phyloP scores from a whole-genome alignment of 331 rosid species.

The Quercus phellos region DNA sequence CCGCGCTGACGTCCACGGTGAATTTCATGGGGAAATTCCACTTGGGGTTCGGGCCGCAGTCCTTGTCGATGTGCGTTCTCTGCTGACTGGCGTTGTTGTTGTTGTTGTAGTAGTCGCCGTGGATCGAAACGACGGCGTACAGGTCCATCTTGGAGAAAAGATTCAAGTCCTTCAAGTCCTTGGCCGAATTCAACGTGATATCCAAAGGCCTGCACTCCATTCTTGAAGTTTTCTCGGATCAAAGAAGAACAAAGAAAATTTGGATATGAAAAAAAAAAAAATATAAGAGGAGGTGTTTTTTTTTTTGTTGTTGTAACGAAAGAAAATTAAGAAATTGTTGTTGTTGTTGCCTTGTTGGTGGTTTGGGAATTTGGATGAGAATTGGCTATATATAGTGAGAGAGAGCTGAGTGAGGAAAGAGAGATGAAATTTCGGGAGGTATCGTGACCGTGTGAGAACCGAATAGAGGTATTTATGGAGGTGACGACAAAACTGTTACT shows the following conservation, averaged over 20 bases:
- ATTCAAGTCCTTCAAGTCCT: constrained; percentile 44
- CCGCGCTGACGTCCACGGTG: constrained; percentile 20
- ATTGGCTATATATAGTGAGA: neutral
- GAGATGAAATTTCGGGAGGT: neutral
- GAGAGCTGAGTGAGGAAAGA: neutral
- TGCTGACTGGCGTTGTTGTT: constrained; percentile 12
- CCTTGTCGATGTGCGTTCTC: constrained; percentile 34
- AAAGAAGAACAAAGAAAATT: neutral
- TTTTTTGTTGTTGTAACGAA: too few species aligned
- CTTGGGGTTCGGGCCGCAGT: constrained; percentile 35
- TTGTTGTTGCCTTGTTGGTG: too few species aligned
- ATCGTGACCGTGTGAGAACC: neutral
- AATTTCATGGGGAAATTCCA: constrained; percentile 40
- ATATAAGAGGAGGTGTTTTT: too few species aligned
- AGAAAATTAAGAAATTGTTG: too few species aligned
- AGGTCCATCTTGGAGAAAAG: constrained; percentile 54
- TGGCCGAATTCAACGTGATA: constrained; percentile 28
- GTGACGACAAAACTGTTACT: too few species aligned
- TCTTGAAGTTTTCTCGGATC: neutral
- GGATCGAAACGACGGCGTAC: constrained; percentile 41
- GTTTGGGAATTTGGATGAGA: neutral
- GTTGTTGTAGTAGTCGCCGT: constrained; percentile 20
- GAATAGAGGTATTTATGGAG: neutral
- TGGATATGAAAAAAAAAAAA: neutral
- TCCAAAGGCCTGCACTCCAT: constrained; percentile 51